phyloP scores from a whole-genome alignment of 1,284 basidiomycete species.

The Cystobasidium slooffiae region DNA sequence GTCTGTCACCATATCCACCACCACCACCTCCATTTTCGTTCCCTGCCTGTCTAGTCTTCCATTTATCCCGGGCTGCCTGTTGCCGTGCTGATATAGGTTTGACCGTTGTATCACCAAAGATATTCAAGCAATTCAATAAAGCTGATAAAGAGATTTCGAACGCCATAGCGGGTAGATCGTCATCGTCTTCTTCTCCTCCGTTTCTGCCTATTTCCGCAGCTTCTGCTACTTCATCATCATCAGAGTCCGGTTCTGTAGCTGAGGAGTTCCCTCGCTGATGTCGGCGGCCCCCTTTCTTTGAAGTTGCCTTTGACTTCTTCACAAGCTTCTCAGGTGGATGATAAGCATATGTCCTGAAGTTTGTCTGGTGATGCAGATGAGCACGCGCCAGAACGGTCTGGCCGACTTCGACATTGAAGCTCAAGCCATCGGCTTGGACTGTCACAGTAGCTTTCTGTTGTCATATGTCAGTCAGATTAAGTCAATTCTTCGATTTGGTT shows the following conservation, averaged over 20 bases:
- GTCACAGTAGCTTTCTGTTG: slow-evolving; percentile 75
- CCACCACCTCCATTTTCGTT: background rate
- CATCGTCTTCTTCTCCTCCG: slow-evolving; percentile 42
- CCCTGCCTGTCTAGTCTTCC: slow-evolving; percentile 52
- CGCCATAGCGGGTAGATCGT: slow-evolving; percentile 57
- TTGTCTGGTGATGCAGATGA: slow-evolving; percentile 1
- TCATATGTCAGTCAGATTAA: too few species aligned
- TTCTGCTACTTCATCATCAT: slow-evolving; percentile 55
- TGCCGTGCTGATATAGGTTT: slow-evolving; percentile 41
- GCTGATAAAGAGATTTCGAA: slow-evolving; percentile 83
- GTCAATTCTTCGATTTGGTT: background rate
- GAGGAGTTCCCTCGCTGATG: background rate
- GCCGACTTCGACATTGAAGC: slow-evolving; percentile 85
- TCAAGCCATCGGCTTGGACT: slow-evolving; percentile 71
- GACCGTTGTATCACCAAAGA: slow-evolving; percentile 76
- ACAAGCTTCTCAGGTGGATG: slow-evolving; percentile 67
- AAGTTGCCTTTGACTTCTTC: slow-evolving; percentile 46
- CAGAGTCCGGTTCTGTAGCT: slow-evolving; percentile 46
- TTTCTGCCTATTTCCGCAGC: slow-evolving; percentile 24
- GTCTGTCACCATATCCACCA: slow-evolving; percentile 52
- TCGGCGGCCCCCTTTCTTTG: background rate
- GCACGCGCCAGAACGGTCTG: slow-evolving; percentile 55
- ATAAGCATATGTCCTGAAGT: slow-evolving; percentile 74
- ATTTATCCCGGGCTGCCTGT: slow-evolving; percentile 53
- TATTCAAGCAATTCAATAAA: slow-evolving; percentile 84